phyloP scores from a whole-genome alignment of 2,329 filamentous ascomycete species.

The Ophiostoma tasmaniense region DNA sequence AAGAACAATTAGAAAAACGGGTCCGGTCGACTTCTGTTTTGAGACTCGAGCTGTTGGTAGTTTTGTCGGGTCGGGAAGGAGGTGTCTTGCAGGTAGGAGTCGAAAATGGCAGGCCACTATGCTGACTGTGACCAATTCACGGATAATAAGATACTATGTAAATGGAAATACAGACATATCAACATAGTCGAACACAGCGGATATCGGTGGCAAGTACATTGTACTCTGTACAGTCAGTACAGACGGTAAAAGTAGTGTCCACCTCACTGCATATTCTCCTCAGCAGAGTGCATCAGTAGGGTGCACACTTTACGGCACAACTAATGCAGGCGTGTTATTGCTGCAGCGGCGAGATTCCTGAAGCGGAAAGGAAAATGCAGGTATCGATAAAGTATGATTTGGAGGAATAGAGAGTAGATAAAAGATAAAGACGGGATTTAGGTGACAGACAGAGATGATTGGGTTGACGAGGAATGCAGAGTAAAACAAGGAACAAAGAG shows the following conservation, averaged over 20 bases:
- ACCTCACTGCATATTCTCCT: too few relatives aligned
- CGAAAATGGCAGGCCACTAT: too few relatives aligned
- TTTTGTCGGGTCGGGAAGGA: neutral
- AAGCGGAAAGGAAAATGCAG: constrained; percentile 12
- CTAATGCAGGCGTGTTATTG: constrained; percentile 15
- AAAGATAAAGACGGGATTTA: neutral
- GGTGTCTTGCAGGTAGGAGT: neutral
- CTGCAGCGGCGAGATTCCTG: constrained; percentile 16
- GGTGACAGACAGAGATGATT: neutral
- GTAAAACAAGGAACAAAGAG: neutral
- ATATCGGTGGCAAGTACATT: too few relatives aligned
- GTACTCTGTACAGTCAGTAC: too few relatives aligned
- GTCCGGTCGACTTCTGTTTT: constrained; percentile 6
- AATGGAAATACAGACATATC: too few relatives aligned
- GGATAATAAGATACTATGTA: too few relatives aligned
- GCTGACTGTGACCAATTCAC: too few relatives aligned
- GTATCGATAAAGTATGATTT: neutral
- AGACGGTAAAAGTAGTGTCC: too few relatives aligned
- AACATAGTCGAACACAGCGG: too few relatives aligned
- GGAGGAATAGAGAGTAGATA: neutral
- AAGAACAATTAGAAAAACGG: neutral
- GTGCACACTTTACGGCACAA: neutral
- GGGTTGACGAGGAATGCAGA: neutral
- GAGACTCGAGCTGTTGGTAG: neutral
- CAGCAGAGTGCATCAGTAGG: too few relatives aligned